phyloP scores from a whole-genome alignment of 306 rosid genomes.

The Gillenia trifoliata region DNA sequence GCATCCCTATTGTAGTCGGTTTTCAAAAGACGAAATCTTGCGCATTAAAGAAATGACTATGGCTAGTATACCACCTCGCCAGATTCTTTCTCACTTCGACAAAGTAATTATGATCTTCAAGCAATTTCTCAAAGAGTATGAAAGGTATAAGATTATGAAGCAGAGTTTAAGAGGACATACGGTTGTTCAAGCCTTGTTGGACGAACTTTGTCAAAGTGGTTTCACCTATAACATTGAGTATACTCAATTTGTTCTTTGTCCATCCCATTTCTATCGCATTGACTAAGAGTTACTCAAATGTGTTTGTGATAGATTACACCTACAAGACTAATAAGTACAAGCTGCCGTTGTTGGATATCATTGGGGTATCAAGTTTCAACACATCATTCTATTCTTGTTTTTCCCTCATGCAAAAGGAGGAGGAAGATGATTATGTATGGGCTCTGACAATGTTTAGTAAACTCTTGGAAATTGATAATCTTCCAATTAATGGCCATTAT shows the following conservation, averaged over 20 bases:
- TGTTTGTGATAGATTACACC: neutral
- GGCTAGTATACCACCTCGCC: neutral
- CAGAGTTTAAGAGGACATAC: neutral
- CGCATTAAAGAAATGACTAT: neutral
- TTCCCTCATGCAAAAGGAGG: neutral
- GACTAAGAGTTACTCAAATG: neutral
- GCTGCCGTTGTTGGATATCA: neutral
- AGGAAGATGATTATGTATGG: neutral
- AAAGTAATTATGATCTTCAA: neutral
- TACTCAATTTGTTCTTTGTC: neutral
- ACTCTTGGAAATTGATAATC: neutral
- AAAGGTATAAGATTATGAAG: neutral
- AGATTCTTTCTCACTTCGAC: neutral
- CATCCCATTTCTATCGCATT: neutral
- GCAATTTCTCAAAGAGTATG: neutral
- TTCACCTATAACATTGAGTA: neutral
- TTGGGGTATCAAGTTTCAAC: neutral
- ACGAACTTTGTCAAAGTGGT: neutral
- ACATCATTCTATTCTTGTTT: neutral
- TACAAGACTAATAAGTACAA: neutral
- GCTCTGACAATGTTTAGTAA: neutral
- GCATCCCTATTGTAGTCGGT: neutral
- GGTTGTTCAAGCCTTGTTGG: neutral
- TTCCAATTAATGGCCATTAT: neutral
- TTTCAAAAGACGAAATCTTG: neutral